phyloP scores from a whole-genome alignment of 75 land plant genomes.

The Sequoiadendron giganteum region DNA sequence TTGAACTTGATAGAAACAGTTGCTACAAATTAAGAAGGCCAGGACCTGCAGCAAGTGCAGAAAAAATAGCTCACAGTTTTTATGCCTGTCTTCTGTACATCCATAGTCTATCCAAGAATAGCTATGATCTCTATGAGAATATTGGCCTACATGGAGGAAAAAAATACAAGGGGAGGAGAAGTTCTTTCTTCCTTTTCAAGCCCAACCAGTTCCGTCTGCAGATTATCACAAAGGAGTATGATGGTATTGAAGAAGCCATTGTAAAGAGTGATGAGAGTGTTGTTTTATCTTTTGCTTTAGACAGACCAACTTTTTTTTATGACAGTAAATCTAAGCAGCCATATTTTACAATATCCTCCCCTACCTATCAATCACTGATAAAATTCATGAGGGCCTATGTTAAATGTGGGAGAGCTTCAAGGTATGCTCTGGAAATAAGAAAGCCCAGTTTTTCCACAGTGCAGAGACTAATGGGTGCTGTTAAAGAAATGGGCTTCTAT shows the following conservation, averaged over 20 bases:
- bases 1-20: background rate
- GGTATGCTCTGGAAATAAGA: conserved; percentile 9
- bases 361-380: background rate
- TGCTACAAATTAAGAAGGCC: background rate
- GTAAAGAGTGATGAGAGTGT: background rate
- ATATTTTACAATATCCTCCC: conserved; percentile 3
- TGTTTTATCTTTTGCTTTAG: background rate
- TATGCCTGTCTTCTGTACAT: background rate
- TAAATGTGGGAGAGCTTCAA: background rate
- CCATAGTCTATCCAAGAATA: background rate
- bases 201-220: conserved; percentile 11
- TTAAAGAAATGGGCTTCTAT: background rate
- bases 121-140: background rate
- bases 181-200: background rate
- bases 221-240: conserved; percentile 3
- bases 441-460: background rate
- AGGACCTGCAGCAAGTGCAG: background rate
- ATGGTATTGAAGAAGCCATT: conserved; percentile 6
- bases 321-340: background rate
- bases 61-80: background rate
- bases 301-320: background rate
- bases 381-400: background rate
- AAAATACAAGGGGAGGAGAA: background rate
- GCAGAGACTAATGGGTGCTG: conserved; percentile 4
- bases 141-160: background rate